A percentile compares a stretch with the other conserved stretches of the same genome.
These are phyloP conservation scores for Nakaseomyces glabratus DNA, from an alignment of 1,139 yeast species.

Conservation along the genomic window DNA sequence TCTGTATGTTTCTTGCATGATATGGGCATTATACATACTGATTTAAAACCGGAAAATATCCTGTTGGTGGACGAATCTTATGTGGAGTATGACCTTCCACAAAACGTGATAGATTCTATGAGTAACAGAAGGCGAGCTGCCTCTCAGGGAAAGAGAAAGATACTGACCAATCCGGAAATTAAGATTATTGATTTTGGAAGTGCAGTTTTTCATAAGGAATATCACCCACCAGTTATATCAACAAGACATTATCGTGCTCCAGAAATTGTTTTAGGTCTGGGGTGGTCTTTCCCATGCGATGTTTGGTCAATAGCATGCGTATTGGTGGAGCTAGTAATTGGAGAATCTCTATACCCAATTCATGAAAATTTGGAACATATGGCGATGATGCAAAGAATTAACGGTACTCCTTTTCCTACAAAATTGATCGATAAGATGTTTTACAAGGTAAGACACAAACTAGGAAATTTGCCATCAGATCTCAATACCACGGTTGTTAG, in stretches of 20 bases:
- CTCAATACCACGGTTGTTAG: constrained; percentile 27
- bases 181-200: constrained; percentile 94
- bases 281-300: constrained; percentile 92
- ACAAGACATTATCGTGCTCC: constrained; percentile 98
- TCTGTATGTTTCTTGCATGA: constrained; percentile 88
- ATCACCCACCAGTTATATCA: constrained; percentile 84
- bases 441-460: constrained; percentile 26
- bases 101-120: constrained; percentile 16
- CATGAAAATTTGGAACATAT: constrained; percentile 91
- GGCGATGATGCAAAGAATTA: constrained; percentile 83
- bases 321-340: constrained; percentile 80
- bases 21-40: constrained; percentile 85
- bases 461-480: constrained; percentile 29
- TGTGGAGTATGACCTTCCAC: constrained; percentile 24
- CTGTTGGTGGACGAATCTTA: constrained; percentile 55
- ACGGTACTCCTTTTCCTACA: constrained; percentile 29
- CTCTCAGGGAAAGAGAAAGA: constrained; percentile 34
- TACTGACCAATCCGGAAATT: constrained; percentile 70
- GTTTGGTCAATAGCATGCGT: constrained; percentile 97
- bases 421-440: constrained; percentile 29
- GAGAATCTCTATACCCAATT: constrained; percentile 92
- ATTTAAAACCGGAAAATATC: constrained; percentile 87
- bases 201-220: constrained; percentile 89
- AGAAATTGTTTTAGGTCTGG: constrained; percentile 84
- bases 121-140: constrained; percentile 30